A percentile compares a stretch with the other conserved stretches of the same genome.
These are phyloP conservation scores for Juglanconis sp. DNA, from an alignment of 2,329 filamentous ascomycete genomes.

Conservation along the genomic window DNA sequence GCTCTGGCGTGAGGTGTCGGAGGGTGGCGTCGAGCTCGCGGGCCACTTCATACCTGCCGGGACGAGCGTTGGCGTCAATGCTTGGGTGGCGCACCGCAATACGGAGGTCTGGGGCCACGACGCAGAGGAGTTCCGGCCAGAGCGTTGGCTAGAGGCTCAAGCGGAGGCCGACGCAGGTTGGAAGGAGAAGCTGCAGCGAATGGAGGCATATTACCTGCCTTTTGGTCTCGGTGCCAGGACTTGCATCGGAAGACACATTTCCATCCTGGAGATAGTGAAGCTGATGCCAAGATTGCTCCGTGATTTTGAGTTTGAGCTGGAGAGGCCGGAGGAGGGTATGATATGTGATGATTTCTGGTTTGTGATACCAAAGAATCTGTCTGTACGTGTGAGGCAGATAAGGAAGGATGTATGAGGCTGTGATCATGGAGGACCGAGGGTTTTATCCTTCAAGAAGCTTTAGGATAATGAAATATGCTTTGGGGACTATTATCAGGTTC, in stretches of 20 bases:
- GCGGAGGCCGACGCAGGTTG: not conserved
- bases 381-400: constrained; percentile 2
- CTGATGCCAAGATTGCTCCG: constrained; percentile 12
- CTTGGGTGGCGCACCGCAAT: constrained; percentile 15
- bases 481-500: too few relatives aligned
- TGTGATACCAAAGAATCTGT: constrained; percentile 8
- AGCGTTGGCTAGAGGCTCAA: constrained; percentile 15
- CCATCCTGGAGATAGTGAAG: constrained; percentile 15
- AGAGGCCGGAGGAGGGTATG: constrained; percentile 6
- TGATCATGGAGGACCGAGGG: too few relatives aligned
- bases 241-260: constrained; percentile 13
- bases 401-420: not conserved
- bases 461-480: too few relatives aligned
- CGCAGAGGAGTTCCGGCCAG: constrained; percentile 11
- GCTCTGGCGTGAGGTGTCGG: constrained; percentile 46
- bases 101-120: constrained; percentile 12
- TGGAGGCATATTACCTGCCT: constrained; percentile 13
- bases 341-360: constrained; percentile 9
- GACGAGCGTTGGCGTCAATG: constrained; percentile 15
- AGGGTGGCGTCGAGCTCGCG: constrained; percentile 39
- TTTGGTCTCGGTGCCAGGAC: constrained; percentile 13
- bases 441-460: too few relatives aligned
- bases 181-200: constrained; percentile 7
- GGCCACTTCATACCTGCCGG: constrained; percentile 10
- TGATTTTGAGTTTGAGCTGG: constrained; percentile 14